Evolutionary conservation across 495 filamentous ascomycete genomes (phyloP).

Genomic region (Trichocladium antarcticum): DNA sequence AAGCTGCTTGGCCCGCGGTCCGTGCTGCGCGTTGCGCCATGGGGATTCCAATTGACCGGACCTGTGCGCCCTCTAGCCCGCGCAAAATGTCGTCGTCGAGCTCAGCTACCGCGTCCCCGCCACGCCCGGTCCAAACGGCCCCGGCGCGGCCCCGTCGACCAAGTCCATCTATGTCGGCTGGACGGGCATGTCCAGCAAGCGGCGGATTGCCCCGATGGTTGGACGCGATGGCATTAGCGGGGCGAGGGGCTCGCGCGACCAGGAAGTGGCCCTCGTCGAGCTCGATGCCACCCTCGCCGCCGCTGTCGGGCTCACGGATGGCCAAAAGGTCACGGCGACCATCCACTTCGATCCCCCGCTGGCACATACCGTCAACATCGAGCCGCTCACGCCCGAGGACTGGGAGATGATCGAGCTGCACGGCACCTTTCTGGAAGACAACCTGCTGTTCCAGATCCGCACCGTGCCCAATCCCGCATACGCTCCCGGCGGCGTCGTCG

Average conservation of each 20-base stretch:
- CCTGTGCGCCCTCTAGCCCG: conserved; percentile 42
- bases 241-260: conserved; percentile 47
- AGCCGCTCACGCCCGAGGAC: conserved; percentile 85
- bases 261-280: conserved; percentile 67
- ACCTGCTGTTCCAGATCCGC: conserved; percentile 85
- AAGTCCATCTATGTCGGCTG: conserved; percentile 79
- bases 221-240: conserved; percentile 59
- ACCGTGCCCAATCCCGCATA: conserved; percentile 78
- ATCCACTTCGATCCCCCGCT: conserved; percentile 84
- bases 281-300: conserved; percentile 83
- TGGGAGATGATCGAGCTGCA: conserved; percentile 99
- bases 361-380: conserved; percentile 87
- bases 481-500: conserved; percentile 32
- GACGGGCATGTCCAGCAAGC: conserved; percentile 93
- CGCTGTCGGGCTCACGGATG: conserved; percentile 67
- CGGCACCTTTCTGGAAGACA: conserved; percentile 86
- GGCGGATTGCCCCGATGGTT: conserved; percentile 60
- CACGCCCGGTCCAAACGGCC: conserved; percentile 28
- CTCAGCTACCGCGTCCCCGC: conserved; percentile 50
- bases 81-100: conserved; percentile 94
- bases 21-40: neutral
- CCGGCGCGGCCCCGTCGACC: conserved; percentile 25
- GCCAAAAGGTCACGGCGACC: conserved; percentile 60
- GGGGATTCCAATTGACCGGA: neutral
- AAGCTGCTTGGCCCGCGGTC: conserved; percentile 27